Conservation (phyloP, 169 alveolate genomes). For the Eimeria brunetti region DNA sequence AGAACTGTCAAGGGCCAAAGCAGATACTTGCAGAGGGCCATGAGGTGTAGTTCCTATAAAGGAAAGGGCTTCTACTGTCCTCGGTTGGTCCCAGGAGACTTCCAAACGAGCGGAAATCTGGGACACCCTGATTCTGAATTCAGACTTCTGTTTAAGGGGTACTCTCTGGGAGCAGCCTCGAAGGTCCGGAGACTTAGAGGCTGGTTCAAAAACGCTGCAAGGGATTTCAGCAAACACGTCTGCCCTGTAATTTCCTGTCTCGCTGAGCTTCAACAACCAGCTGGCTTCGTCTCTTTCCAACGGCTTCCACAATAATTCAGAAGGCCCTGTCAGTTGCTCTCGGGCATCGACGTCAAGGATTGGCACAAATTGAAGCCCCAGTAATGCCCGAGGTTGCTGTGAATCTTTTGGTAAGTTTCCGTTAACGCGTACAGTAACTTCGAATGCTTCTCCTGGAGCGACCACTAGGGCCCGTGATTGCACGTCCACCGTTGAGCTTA, state of each 20-base stretch:
- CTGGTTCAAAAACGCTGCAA: neutral
- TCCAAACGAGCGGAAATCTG: conserved; percentile 19
- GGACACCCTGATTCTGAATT: conserved; percentile 19
- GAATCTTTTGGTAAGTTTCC: neutral
- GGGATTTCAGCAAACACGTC: conserved; percentile 2
- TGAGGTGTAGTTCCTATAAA: neutral
- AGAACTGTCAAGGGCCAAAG: conserved; percentile 50
- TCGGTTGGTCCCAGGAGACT: conserved; percentile 35
- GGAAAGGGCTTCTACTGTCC: conserved; percentile 14
- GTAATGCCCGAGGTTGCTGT: neutral
- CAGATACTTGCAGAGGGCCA: conserved; percentile 40
- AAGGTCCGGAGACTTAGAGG: neutral
- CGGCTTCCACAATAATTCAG: conserved; percentile 29
- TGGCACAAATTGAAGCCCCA: conserved; percentile 43
- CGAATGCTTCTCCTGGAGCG: conserved; percentile 14
- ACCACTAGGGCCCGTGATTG: conserved; percentile 22
- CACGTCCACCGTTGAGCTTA: conserved; percentile 15
- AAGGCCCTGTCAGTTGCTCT: neutral
- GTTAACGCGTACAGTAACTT: neutral
- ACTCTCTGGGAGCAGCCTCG: conserved; percentile 1
- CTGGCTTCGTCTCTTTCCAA: neutral
- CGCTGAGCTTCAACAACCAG: conserved; percentile 1
- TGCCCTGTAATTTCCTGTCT: conserved; percentile 30
- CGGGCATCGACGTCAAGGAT: neutral
- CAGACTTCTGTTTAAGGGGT: neutral